These are phyloP conservation scores for Claviceps digitariae DNA, from an alignment of 2,329 filamentous ascomycete genomes.

Conservation along the genomic window DNA sequence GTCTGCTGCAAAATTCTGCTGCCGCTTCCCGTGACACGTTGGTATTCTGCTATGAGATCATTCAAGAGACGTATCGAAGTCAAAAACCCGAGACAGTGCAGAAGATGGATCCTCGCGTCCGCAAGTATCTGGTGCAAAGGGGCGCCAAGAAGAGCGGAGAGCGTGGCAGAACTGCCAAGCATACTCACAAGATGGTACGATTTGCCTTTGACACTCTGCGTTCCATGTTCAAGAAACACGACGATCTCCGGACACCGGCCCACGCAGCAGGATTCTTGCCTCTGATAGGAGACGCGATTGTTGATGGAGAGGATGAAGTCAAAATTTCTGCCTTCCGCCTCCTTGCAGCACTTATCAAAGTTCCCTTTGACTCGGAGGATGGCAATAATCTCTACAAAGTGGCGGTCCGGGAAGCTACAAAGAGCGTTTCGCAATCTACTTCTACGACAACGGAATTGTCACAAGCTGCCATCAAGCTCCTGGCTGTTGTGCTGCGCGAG, in stretches of 20 bases:
- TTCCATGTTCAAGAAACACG: conserved; percentile 73
- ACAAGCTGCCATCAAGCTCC: conserved; percentile 77
- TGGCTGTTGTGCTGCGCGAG: conserved; percentile 75
- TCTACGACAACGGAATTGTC: conserved; percentile 72
- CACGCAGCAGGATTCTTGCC: conserved; percentile 81
- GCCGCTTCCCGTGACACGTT: conserved; percentile 69
- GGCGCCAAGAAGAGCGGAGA: conserved; percentile 62
- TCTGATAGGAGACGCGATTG: conserved; percentile 73
- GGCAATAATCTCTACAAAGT: conserved; percentile 54
- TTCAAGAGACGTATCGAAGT: conserved; percentile 70
- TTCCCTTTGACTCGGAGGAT: conserved; percentile 63
- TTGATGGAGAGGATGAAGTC: conserved; percentile 81
- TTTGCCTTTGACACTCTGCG: conserved; percentile 83
- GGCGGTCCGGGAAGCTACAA: conserved; percentile 74
- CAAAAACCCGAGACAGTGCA: conserved; percentile 35
- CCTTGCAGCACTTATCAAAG: conserved; percentile 72
- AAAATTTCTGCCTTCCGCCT: conserved; percentile 78
- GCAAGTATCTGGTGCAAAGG: conserved; percentile 69
- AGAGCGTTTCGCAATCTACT: conserved; percentile 61
- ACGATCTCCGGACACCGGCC: conserved; percentile 60
- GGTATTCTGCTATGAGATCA: conserved; percentile 90
- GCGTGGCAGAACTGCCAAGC: conserved; percentile 59
- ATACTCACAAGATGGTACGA: conserved; percentile 74
- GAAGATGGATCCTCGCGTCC: conserved; percentile 49
- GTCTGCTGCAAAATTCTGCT: conserved; percentile 68